Percentiles rank a stretch among this genome's conserved stretches.
These are phyloP conservation scores for Yueomyces sp. DNA, from an alignment of 1,139 yeast species.

Conservation along the genomic window DNA sequence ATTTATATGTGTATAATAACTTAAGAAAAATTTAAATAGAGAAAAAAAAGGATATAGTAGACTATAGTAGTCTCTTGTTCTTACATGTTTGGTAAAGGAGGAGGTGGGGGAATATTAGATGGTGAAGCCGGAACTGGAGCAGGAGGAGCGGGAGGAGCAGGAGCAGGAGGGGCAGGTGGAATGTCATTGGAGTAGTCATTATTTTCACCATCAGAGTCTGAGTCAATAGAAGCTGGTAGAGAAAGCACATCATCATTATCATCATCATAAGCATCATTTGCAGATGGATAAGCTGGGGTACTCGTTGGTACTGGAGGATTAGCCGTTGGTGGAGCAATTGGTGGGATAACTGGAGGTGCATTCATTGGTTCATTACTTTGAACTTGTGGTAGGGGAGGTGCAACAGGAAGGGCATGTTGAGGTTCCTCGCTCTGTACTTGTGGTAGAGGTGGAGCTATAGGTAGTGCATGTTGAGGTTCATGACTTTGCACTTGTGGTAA, in stretches of 20 bases:
- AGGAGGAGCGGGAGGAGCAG: not conserved
- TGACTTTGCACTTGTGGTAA: constrained; percentile 7
- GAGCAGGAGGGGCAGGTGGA: not conserved
- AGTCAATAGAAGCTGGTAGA: constrained; percentile 24
- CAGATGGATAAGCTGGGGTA: not conserved
- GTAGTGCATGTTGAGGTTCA: not conserved
- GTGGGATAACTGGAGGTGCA: not conserved
- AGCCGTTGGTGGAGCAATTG: not conserved
- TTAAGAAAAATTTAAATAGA: no score
- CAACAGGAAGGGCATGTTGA: not conserved
- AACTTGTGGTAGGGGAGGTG: not conserved
- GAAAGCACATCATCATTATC: constrained; percentile 21
- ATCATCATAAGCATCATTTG: constrained; percentile 3
- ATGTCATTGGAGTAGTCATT: not conserved
- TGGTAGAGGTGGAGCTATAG: constrained; percentile 13
- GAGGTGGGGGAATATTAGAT: constrained; percentile 18
- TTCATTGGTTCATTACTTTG: not conserved
- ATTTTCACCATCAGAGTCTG: constrained; percentile 13
- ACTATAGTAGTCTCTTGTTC: not conserved
- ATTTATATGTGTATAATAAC: no score
- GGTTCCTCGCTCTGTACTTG: not conserved
- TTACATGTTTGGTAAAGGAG: constrained; percentile 12
- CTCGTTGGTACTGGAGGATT: not conserved
- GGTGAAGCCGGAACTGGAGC: constrained; percentile 3
- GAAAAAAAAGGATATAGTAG: not conserved